phyloP scores from a whole-genome alignment of 2,329 filamentous ascomycete genomes.

The Penicillium sp. region DNA sequence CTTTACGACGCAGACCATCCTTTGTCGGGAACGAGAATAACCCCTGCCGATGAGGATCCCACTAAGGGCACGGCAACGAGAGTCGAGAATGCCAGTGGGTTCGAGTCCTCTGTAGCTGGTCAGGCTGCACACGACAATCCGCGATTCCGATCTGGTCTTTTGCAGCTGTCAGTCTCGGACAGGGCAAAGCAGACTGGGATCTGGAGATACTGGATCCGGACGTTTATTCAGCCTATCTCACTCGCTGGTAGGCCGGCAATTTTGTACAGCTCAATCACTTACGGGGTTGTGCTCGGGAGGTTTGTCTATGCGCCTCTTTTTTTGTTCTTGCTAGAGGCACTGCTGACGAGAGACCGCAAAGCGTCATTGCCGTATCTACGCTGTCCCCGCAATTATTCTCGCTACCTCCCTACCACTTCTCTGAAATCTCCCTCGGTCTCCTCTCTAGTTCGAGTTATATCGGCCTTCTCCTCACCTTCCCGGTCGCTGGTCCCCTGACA shows the following conservation, averaged over 20 bases:
- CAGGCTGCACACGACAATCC: too few species aligned
- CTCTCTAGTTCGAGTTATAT: conserved; percentile 42
- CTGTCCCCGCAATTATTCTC: conserved; percentile 33
- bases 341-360: conserved; percentile 16
- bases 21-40: conserved; percentile 11
- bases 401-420: conserved; percentile 40
- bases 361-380: conserved; percentile 34
- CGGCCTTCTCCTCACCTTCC: conserved; percentile 45
- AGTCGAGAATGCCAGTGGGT: too few species aligned
- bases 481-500: conserved; percentile 47
- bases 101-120: too few species aligned
- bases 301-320: conserved; percentile 23
- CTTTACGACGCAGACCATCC: conserved; percentile 34
- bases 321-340: neutral
- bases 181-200: conserved; percentile 26
- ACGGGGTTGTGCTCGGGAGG: conserved; percentile 32
- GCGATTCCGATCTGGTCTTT: conserved; percentile 35
- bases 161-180: conserved; percentile 30
- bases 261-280: conserved; percentile 33
- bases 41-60: too few species aligned
- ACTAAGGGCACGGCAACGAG: too few species aligned
- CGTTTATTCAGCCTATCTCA: conserved; percentile 32
- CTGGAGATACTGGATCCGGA: conserved; percentile 22
- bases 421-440: conserved; percentile 31
- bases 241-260: conserved; percentile 31